These are phyloP conservation scores for Coniochaeta prunicola DNA, from an alignment of 2,329 filamentous ascomycete species.

Conservation along the genomic window DNA sequence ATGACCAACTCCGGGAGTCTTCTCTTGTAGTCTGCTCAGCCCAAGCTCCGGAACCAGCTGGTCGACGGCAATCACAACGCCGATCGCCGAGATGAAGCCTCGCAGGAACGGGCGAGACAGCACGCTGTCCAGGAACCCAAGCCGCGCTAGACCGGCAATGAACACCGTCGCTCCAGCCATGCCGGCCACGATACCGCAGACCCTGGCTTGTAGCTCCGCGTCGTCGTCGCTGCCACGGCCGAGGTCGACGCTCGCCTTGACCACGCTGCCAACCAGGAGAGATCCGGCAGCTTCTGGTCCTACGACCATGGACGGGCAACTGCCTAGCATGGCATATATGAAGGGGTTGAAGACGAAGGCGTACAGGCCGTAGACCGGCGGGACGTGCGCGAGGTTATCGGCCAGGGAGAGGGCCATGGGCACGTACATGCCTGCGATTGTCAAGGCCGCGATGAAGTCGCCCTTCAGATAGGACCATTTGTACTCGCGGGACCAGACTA, in stretches of 20 bases:
- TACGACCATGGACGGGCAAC: slow-evolving; percentile 87
- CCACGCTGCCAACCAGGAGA: slow-evolving; percentile 78
- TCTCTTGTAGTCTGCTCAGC: slow-evolving; percentile 57
- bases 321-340: slow-evolving; percentile 85
- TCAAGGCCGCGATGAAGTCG: slow-evolving; percentile 80
- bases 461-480: slow-evolving; percentile 73
- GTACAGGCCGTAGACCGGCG: slow-evolving; percentile 90
- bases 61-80: slow-evolving; percentile 92
- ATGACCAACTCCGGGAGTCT: slow-evolving; percentile 60
- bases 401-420: slow-evolving; percentile 94
- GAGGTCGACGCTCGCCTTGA: slow-evolving; percentile 67
- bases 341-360: slow-evolving; percentile 89
- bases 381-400: slow-evolving; percentile 85
- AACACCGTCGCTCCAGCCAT: slow-evolving; percentile 85
- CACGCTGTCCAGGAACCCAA: slow-evolving; percentile 93
- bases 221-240: slow-evolving; percentile 60
- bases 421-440: slow-evolving; percentile 98
- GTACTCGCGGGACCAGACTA: slow-evolving; percentile 89
- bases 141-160: slow-evolving; percentile 72
- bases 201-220: slow-evolving; percentile 62
- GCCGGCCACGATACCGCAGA: slow-evolving; percentile 82
- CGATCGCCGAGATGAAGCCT: slow-evolving; percentile 95
- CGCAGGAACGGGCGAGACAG: slow-evolving; percentile 86
- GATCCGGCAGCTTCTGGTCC: slow-evolving; percentile 93
- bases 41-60: slow-evolving; percentile 90